A percentile compares a stretch with the other conserved stretches of the same genome.
These are phyloP conservation scores for Brettanomyces naardenensis DNA, from an alignment of 805 yeast species.

Conservation along the genomic window DNA sequence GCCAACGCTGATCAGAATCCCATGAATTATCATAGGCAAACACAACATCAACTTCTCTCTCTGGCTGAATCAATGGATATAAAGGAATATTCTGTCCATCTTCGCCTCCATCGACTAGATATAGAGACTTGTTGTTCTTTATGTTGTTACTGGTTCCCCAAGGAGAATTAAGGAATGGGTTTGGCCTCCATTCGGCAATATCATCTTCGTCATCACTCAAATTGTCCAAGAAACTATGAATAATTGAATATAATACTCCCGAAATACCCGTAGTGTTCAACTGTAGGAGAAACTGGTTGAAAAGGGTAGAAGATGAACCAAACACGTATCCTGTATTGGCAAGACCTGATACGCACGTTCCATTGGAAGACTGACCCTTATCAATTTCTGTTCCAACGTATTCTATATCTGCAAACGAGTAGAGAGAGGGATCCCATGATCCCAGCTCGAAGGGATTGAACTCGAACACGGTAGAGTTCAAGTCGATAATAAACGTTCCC, in stretches of 20 bases:
- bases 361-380: slow-evolving; percentile 45
- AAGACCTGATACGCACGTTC: slow-evolving; percentile 53
- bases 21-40: slow-evolving; percentile 63
- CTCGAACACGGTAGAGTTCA: slow-evolving; percentile 64
- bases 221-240: slow-evolving; percentile 36
- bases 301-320: slow-evolving; percentile 78
- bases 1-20: slow-evolving; percentile 55
- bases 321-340: slow-evolving; percentile 78
- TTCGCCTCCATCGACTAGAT: slow-evolving; percentile 74
- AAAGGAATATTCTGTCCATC: slow-evolving; percentile 68
- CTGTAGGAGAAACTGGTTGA: slow-evolving; percentile 57
- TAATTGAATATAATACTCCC: slow-evolving; percentile 38
- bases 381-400: slow-evolving; percentile 62
- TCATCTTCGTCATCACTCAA: slow-evolving; percentile 44
- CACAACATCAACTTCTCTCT: slow-evolving; percentile 53
- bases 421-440: slow-evolving; percentile 76
- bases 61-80: slow-evolving; percentile 54
- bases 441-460: slow-evolving; percentile 70
- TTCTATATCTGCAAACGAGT: slow-evolving; percentile 55
- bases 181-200: slow-evolving; percentile 64
- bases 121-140: slow-evolving; percentile 33
- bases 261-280: slow-evolving; percentile 46
- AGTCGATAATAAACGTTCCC: slow-evolving; percentile 42
- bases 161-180: slow-evolving; percentile 51
- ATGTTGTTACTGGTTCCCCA: slow-evolving; percentile 31